phyloP scores from a whole-genome alignment of 805 yeast species.

The Suhomyces xylopsoci region DNA sequence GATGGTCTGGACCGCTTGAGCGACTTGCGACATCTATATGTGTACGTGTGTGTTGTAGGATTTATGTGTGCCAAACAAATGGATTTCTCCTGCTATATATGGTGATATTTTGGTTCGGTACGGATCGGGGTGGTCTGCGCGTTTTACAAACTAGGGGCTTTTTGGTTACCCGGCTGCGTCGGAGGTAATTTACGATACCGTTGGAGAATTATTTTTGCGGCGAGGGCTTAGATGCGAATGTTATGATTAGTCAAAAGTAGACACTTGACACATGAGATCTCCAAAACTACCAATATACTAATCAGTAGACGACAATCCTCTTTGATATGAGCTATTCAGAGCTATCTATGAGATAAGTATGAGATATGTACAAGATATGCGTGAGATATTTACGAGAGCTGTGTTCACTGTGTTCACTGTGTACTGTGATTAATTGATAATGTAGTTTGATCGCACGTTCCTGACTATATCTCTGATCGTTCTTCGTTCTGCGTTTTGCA shows the following conservation, averaged over 20 bases:
- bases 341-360: too few relatives aligned
- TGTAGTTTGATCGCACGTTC: not conserved
- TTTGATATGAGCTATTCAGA: too few relatives aligned
- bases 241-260: not conserved
- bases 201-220: not conserved
- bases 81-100: not conserved
- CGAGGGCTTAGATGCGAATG: not conserved
- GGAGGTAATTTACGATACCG: not conserved
- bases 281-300: too few relatives aligned
- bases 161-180: not conserved
- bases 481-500: not conserved
- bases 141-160: not conserved
- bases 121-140: not conserved
- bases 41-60: not conserved
- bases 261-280: not conserved
- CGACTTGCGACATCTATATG: not conserved
- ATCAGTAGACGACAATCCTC: too few relatives aligned
- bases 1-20: constrained; percentile 22
- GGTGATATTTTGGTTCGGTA: not conserved
- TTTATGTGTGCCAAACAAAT: not conserved
- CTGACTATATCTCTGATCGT: not conserved
- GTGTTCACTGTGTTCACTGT: too few relatives aligned
- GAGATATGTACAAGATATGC: too few relatives aligned
- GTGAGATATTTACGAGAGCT: too few relatives aligned
- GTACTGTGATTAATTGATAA: too few relatives aligned